These are phyloP conservation scores for Endocladia muricata DNA, from an alignment of 31 red algal genomes.

Conservation along the genomic window DNA sequence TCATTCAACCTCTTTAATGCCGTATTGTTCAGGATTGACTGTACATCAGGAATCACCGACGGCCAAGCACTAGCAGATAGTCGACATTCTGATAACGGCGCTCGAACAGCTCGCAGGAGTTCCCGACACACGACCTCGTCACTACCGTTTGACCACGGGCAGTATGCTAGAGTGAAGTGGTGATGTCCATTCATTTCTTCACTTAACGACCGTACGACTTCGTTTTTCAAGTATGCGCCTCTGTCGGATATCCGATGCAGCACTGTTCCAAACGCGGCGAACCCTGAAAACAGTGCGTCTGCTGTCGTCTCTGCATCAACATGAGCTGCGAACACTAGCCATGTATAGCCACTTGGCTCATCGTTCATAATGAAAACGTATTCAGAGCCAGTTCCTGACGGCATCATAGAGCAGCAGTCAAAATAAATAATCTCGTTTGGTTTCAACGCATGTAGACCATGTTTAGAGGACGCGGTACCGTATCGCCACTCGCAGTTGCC, in stretches of 20 bases:
- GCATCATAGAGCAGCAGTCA: neutral
- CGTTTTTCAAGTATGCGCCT: constrained; percentile 7
- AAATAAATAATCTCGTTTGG: constrained; percentile 15
- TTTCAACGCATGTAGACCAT: neutral
- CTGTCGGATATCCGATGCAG: constrained; percentile 9
- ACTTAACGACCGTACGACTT: neutral
- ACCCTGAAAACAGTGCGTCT: neutral
- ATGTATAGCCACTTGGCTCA: neutral
- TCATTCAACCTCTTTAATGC: neutral
- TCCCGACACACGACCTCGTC: constrained; percentile 42
- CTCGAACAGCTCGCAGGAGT: constrained; percentile 10
- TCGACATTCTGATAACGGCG: constrained; percentile 28
- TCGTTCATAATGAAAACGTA: constrained; percentile 18
- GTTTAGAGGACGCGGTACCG: neutral
- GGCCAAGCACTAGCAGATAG: neutral
- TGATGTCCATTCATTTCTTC: neutral
- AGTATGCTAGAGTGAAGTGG: constrained; percentile 13
- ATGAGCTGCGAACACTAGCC: neutral
- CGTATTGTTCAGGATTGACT: constrained; percentile 19
- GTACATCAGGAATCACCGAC: constrained; percentile 13
- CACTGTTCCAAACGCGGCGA: neutral
- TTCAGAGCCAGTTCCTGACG: neutral
- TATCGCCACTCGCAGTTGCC: neutral
- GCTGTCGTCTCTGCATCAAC: neutral
- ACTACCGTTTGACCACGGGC: constrained; percentile 29